A percentile compares a stretch with the other conserved stretches of the same genome.
Conservation (phyloP, 768 basidiomycete genomes). For the Russula emetica region DNA sequence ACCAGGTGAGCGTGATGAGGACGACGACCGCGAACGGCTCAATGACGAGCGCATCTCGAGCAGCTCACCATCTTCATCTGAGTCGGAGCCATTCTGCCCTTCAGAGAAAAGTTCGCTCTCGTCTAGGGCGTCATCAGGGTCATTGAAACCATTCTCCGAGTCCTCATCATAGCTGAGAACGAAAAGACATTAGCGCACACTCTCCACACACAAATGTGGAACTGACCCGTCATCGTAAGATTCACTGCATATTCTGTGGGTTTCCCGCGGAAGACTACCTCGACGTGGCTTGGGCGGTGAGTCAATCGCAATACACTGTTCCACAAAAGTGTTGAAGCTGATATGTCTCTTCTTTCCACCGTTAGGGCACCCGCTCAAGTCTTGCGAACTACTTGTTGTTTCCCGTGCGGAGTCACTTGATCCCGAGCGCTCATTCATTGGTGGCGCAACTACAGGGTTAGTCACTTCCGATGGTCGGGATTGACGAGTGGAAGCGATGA, state of each 20-base stretch:
- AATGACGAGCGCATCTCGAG: slow-evolving; percentile 58
- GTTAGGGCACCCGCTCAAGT: slow-evolving; percentile 31
- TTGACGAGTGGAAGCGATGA: slow-evolving; percentile 34
- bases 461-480: slow-evolving; percentile 24
- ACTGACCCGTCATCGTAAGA: slow-evolving; percentile 63
- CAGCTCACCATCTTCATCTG: slow-evolving; percentile 48
- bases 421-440: slow-evolving; percentile 24
- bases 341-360: slow-evolving; percentile 78
- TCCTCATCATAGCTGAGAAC: slow-evolving; percentile 61
- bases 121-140: slow-evolving; percentile 42
- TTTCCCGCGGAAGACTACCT: slow-evolving; percentile 22
- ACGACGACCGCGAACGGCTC: slow-evolving; percentile 39
- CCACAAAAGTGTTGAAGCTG: slow-evolving; percentile 96
- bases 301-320: slow-evolving; percentile 91
- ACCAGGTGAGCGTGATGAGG: slow-evolving; percentile 36
- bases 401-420: slow-evolving; percentile 33
- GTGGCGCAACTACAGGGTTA: slow-evolving; percentile 26
- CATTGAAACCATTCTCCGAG: slow-evolving; percentile 52
- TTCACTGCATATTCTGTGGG: slow-evolving; percentile 30
- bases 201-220: not conserved
- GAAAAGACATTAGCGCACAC: slow-evolving; percentile 14
- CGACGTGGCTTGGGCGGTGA: slow-evolving; percentile 47
- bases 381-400: slow-evolving; percentile 35
- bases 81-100: slow-evolving; percentile 30
- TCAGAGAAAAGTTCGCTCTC: slow-evolving; percentile 32